These are phyloP conservation scores for Trichocladium antarcticum DNA, from an alignment of 495 filamentous ascomycete species.

Conservation along the genomic window DNA sequence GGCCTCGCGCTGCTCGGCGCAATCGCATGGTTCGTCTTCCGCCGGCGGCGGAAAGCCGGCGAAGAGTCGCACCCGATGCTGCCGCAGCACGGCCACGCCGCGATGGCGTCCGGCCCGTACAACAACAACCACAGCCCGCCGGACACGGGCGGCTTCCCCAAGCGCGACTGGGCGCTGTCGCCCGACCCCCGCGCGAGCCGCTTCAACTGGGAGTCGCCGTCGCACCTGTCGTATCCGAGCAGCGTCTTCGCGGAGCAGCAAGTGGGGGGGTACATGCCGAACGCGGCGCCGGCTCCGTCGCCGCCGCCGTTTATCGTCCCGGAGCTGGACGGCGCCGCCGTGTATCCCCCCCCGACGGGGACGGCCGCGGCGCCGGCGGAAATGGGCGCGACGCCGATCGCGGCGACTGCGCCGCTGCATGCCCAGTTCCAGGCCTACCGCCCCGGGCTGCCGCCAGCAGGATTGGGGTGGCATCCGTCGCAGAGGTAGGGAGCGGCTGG, in stretches of 20 bases:
- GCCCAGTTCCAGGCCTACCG: neutral
- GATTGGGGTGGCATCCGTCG: neutral
- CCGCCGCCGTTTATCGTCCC: neutral
- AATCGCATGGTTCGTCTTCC: constrained; percentile 16
- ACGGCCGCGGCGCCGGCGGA: constrained; percentile 4
- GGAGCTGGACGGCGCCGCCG: neutral
- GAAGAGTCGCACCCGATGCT: constrained; percentile 32
- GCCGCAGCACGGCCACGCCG: constrained; percentile 13
- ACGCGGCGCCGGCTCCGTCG: neutral
- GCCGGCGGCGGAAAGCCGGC: constrained; percentile 10
- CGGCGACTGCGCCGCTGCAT: neutral
- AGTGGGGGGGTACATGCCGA: neutral
- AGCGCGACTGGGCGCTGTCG: constrained; percentile 11
- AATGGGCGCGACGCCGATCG: constrained; percentile 4
- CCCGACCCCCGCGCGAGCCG: constrained; percentile 10
- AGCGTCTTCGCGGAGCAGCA: no score
- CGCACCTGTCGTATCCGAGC: constrained; percentile 13
- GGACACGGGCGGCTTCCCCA: constrained; percentile 6
- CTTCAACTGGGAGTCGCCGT: constrained; percentile 27
- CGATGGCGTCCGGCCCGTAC: constrained; percentile 1
- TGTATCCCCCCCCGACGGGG: neutral
- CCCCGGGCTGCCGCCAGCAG: neutral
- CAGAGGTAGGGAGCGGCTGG: neutral
- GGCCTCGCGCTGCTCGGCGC: constrained; percentile 16
- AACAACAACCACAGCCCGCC: constrained; percentile 6